A percentile compares a stretch with the other conserved stretches of the same genome.
Evolutionary conservation across 176 grass and related monocot species (phyloP).

Genomic region (Eleusine indica): DNA sequence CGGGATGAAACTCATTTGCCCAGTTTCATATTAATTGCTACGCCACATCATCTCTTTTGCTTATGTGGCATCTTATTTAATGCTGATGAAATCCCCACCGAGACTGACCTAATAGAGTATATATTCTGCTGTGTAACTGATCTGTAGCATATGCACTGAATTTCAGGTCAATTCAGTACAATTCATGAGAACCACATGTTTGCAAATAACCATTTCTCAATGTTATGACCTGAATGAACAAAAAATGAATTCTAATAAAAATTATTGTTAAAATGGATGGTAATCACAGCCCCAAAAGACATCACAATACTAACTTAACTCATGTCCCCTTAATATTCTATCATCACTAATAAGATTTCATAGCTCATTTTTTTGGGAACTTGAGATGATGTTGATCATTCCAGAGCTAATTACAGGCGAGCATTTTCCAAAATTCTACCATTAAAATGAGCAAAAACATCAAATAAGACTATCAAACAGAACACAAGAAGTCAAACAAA

Average conservation of each 20-base stretch:
- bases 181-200: background rate
- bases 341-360: constrained; percentile 18
- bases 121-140: background rate
- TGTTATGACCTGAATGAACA: background rate
- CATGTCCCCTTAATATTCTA: background rate
- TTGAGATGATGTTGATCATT: constrained; percentile 1
- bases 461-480: too few species aligned
- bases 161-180: background rate
- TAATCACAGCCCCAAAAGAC: background rate
- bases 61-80: background rate
- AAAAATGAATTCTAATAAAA: constrained; percentile 5
- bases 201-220: background rate
- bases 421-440: constrained; percentile 1
- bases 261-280: background rate
- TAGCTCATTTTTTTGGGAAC: background rate
- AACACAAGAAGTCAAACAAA: constrained; percentile 33
- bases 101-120: background rate
- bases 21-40: too few species aligned
- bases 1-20: too few species aligned
- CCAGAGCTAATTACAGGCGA: constrained; percentile 4
- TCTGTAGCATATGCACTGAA: background rate
- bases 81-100: background rate
- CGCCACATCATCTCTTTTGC: too few species aligned
- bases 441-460: constrained; percentile 14
- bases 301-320: background rate